Base-by-base conservation (phyloP, 2,329 filamentous ascomycete species). In the Ceratocystis papillata region DNA sequence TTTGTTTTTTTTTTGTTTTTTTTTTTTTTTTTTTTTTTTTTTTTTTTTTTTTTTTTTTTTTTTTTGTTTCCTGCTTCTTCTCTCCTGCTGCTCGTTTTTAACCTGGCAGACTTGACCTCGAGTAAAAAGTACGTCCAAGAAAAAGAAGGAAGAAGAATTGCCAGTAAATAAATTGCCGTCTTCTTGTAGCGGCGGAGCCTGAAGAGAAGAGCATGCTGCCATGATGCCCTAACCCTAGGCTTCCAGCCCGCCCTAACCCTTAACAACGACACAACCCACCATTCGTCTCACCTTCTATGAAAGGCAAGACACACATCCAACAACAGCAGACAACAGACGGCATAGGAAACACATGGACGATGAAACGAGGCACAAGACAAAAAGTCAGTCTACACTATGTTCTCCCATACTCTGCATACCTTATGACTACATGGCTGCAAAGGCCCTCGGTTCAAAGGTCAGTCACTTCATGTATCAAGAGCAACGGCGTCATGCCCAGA, bases 291-390 rank as follows among this genome's bases (percentile, higher is more conserved):
- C 53, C 28, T 53, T 53, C 48, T 15, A 28, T 53, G 12, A 53
- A 8, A 25, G 20, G 48, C 48, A 53, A 25, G 48, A 53, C 5
- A 53, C 48, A 53, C 48, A 53, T 8, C 22, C 37, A 41, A 48
- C 45, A 48, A 48, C 45, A 48, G 37, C 37, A 48, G 20, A 53
- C 8, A 25, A 53, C 20, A 53, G 25, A 33, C 53, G 53, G 53
- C 53, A 59, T 59, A 59, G 53, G 28, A 17, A 59, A 59, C 28
- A 59, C 53, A 17, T 33, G 12, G 28, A 33, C 25, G 28, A 33
- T 59, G 53, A 59, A 59, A 59, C 53, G 53, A 59, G 53, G 28
- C 53, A 59, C 53, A 33, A 57, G 28, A 59, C 28, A 33, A 33
- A 30, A 12, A 33, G 17, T 41, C 37, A 41, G 37, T 41, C 10